phyloP scores from a whole-genome alignment of 108 stramenopile genomes.

The Pseudonitzschia multistriata region DNA sequence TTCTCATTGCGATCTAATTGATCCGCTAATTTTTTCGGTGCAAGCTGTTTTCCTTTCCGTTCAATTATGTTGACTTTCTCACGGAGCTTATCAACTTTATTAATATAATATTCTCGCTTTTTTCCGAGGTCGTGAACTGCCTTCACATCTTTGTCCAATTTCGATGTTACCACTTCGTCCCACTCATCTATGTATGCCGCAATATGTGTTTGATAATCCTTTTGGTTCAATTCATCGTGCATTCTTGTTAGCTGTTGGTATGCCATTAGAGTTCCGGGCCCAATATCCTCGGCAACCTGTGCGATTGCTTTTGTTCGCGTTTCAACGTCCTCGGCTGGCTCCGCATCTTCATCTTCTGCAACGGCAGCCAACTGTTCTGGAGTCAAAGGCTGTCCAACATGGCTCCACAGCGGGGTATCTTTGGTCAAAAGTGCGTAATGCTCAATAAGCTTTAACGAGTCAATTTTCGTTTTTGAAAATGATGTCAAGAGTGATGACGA shows the following conservation, averaged over 20 bases:
- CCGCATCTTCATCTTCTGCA: neutral
- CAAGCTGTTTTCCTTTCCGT: conserved; percentile 15
- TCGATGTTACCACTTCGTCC: conserved; percentile 31
- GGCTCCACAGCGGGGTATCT: conserved; percentile 22
- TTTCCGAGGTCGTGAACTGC: conserved; percentile 13
- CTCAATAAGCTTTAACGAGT: conserved; percentile 16
- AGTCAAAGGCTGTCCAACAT: conserved; percentile 24
- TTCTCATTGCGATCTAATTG: conserved; percentile 17
- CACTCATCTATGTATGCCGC: conserved; percentile 32
- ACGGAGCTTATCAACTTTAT: conserved; percentile 35
- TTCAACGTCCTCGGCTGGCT: neutral
- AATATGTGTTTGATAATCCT: conserved; percentile 16
- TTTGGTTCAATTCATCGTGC: conserved; percentile 8
- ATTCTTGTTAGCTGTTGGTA: conserved; percentile 6
- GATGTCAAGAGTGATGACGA: neutral
- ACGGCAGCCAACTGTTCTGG: neutral
- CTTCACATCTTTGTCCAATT: conserved; percentile 27
- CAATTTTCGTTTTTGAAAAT: neutral
- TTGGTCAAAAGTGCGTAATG: conserved; percentile 14
- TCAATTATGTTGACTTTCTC: conserved; percentile 26
- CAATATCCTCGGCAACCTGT: conserved; percentile 16
- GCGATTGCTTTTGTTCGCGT: conserved; percentile 1
- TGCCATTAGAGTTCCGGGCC: conserved; percentile 4
- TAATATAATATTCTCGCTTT: conserved; percentile 23
- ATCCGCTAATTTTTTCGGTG: conserved; percentile 3